These are phyloP conservation scores for Camellia lanceoleosa DNA, from an alignment of 148 eudicot genomes.

Conservation along the genomic window DNA sequence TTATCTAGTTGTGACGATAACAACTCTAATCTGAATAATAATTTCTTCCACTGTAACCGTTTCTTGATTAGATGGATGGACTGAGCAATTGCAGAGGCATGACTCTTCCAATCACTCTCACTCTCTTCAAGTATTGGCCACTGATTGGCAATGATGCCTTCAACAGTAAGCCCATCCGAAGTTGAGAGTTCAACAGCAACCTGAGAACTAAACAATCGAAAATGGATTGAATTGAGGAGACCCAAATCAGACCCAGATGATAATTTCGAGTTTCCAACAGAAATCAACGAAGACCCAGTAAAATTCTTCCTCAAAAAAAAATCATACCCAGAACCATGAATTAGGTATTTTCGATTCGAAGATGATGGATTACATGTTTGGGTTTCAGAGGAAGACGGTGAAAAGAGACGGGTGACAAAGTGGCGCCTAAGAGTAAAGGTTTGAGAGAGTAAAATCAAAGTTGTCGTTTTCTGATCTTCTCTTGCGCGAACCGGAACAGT, in stretches of 20 bases:
- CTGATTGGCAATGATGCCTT: conserved; percentile 51
- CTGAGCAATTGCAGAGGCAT: too few species aligned
- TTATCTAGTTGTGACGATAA: too few species aligned
- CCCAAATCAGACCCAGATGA: conserved; percentile 29
- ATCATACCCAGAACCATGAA: background rate
- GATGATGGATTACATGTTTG: conserved; percentile 5
- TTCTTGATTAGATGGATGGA: too few species aligned
- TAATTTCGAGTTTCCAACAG: background rate
- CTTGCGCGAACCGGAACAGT: conserved; percentile 81
- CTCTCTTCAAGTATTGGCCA: conserved; percentile 73
- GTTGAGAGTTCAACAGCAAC: conserved; percentile 53
- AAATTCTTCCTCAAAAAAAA: background rate
- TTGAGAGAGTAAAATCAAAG: conserved; percentile 22
- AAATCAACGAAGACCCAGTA: background rate
- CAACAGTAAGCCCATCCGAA: conserved; percentile 80
- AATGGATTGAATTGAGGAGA: conserved; percentile 2
- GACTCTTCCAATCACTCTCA: too few species aligned
- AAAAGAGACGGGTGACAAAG: conserved; percentile 14
- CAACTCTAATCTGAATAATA: too few species aligned
- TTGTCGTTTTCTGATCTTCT: conserved; percentile 51
- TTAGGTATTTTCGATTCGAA: conserved; percentile 7
- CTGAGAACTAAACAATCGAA: conserved; percentile 48
- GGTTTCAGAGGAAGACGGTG: conserved; percentile 20
- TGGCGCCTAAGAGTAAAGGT: conserved; percentile 22
- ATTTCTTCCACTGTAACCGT: too few species aligned